Evolutionary conservation across 352 stramenopile species (phyloP).

Genomic region (Thalassiosira exigua): DNA sequence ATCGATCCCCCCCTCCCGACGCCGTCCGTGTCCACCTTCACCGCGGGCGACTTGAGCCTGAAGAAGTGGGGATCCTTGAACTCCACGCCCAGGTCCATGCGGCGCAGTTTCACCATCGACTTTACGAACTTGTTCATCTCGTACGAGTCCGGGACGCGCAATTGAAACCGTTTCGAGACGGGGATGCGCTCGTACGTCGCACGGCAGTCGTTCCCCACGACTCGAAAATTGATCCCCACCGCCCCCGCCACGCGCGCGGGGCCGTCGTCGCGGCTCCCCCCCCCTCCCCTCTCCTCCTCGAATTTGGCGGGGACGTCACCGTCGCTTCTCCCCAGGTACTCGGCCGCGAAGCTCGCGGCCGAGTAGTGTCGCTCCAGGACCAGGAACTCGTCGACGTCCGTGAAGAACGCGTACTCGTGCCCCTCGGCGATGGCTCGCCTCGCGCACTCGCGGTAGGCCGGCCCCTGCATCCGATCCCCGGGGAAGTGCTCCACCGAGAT

Average conservation of each 20-base stretch:
- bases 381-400: constrained; percentile 17
- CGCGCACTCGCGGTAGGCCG: constrained; percentile 6
- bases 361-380: constrained; percentile 13
- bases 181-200: neutral
- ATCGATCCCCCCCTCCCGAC: neutral
- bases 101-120: constrained; percentile 3
- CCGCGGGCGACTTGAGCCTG: neutral
- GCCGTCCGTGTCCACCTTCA: constrained; percentile 9
- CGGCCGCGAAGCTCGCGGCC: neutral
- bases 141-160: constrained; percentile 1
- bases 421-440: neutral
- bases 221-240: constrained; percentile 10
- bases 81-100: constrained; percentile 2
- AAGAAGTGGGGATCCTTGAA: constrained; percentile 12
- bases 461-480: neutral
- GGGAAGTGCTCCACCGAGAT: constrained; percentile 10
- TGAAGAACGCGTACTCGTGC: constrained; percentile 13
- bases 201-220: constrained; percentile 4
- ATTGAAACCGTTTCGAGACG: constrained; percentile 10
- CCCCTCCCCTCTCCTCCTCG: neutral
- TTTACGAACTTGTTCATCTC: constrained; percentile 11
- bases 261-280: neutral
- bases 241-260: neutral
- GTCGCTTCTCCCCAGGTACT: constrained; percentile 8
- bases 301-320: neutral